Base-by-base conservation (phyloP, 2,329 filamentous ascomycete genomes). In the Aspergillus ruber region DNA sequence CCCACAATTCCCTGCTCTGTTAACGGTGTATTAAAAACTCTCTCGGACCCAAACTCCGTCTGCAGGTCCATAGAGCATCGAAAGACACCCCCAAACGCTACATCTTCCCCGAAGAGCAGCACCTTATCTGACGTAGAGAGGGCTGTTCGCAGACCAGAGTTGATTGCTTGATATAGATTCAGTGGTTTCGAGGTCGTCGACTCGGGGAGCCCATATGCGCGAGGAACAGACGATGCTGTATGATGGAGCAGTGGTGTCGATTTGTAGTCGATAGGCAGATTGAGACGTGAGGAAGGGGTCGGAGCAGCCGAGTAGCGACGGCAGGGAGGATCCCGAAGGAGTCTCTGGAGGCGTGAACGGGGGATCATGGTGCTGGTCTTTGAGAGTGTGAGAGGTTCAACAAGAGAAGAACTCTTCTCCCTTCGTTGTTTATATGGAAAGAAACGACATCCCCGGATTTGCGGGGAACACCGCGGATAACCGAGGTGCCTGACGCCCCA, bases 31-130 rank as follows among this genome's bases (percentile, higher is more conserved):
- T 98, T 97, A 77, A 98, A 98, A 29, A 98, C 90, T 48, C 93
- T 79, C 49, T 93, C 86, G 2, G 82, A 79, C 7, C 93, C 93
- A 66, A 93, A 95, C 47, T 88, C 88, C 52, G 90, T 86, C 27
- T 89, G 83, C 13, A 98, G 78, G 58, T 90, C 88, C 83, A 93
- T 91, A 27, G 88, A 91, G 70, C 90, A 96, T 48, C 93, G 81
- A 64, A 98, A 98, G 13, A 98, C 93, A 46, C 93, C 93, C 38
- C 93, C 93, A 59, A 98, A 98, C 12, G 93, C 88, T 6, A 98
- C 90, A 64, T 98, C 93, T 69, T 98, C 93, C 38, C 93, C 93
- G 61, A 98, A 98, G 8, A 98, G 78, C 48, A 97, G 74, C 18
- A 95, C 89, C 15, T 85, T 83, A 54, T 95, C 88, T 59, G 96